phyloP scores from a whole-genome alignment of 352 stramenopile species.

The Phytophthora lateralis region DNA sequence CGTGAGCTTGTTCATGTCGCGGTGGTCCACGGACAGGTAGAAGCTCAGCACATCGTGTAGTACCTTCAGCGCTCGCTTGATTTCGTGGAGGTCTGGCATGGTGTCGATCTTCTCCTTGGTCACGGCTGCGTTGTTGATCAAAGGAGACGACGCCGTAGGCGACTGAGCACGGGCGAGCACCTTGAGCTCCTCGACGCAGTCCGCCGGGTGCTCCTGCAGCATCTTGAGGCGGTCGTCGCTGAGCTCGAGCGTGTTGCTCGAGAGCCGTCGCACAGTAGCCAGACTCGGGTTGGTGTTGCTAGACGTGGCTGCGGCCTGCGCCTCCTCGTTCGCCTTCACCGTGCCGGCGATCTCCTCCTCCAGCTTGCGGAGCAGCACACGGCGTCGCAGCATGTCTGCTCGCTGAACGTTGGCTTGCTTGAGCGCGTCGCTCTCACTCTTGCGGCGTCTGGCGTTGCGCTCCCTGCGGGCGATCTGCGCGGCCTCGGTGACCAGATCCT shows the following conservation, averaged over 20 bases:
- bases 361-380: constrained; percentile 68
- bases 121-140: constrained; percentile 10
- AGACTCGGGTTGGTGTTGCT: constrained; percentile 5
- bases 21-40: constrained; percentile 70
- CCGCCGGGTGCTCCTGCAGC: constrained; percentile 62
- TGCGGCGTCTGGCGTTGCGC: constrained; percentile 55
- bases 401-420: constrained; percentile 54
- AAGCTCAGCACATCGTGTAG: constrained; percentile 76
- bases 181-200: constrained; percentile 65
- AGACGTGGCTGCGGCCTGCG: constrained; percentile 23
- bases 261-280: constrained; percentile 25
- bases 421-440: constrained; percentile 75
- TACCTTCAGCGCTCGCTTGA: constrained; percentile 61
- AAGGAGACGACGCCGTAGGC: constrained; percentile 6
- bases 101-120: constrained; percentile 19
- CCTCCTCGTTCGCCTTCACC: constrained; percentile 61
- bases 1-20: constrained; percentile 81
- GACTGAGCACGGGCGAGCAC: constrained; percentile 41
- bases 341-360: constrained; percentile 77
- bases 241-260: constrained; percentile 36
- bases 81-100: constrained; percentile 30
- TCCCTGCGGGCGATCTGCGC: constrained; percentile 21
- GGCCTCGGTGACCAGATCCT: constrained; percentile 20
- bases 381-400: constrained; percentile 67
- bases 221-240: constrained; percentile 59